Evolutionary conservation across 2,329 filamentous ascomycete genomes (phyloP).

Genomic region (Aspergillus latus): DNA sequence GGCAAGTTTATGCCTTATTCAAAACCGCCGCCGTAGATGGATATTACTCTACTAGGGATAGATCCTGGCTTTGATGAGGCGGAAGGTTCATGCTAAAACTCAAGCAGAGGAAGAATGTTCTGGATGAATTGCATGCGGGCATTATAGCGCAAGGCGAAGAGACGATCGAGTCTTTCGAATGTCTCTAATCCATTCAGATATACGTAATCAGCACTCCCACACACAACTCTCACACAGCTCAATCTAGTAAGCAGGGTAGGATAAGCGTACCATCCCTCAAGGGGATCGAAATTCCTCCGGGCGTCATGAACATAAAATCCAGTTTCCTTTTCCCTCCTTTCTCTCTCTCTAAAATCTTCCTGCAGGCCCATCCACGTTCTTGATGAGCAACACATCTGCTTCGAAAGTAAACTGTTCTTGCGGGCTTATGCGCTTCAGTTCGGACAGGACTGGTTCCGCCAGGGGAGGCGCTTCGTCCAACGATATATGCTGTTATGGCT

Average conservation of each 20-base stretch:
- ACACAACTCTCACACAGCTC: too few relatives aligned
- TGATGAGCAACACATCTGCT: constrained; percentile 51
- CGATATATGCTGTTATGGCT: constrained; percentile 52
- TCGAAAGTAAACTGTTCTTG: constrained; percentile 50
- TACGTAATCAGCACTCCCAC: too few relatives aligned
- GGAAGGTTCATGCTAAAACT: too few relatives aligned
- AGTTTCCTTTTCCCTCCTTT: constrained; percentile 13
- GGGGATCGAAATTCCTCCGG: constrained; percentile 18
- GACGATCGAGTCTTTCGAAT: constrained; percentile 28
- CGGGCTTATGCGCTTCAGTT: constrained; percentile 47
- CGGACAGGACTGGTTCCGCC: constrained; percentile 41
- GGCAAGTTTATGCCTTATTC: constrained; percentile 50
- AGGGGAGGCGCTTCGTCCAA: constrained; percentile 46
- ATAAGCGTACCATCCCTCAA: constrained; percentile 9
- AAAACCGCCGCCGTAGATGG: constrained; percentile 52
- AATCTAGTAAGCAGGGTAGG: too few relatives aligned
- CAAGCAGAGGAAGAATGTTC: constrained; percentile 30
- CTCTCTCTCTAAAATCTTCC: constrained; percentile 41
- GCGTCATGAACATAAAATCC: constrained; percentile 30
- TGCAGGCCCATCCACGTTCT: constrained; percentile 53
- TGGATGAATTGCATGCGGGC: constrained; percentile 33
- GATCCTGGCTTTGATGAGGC: constrained; percentile 13
- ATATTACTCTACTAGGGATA: constrained; percentile 50
- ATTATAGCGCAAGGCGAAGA: constrained; percentile 29
- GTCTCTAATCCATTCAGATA: constrained; percentile 20